Percentiles rank a stretch among this genome's conserved stretches.
Conservation (phyloP, 768 basidiomycete species). For the Hygrophorus pudorinus region DNA sequence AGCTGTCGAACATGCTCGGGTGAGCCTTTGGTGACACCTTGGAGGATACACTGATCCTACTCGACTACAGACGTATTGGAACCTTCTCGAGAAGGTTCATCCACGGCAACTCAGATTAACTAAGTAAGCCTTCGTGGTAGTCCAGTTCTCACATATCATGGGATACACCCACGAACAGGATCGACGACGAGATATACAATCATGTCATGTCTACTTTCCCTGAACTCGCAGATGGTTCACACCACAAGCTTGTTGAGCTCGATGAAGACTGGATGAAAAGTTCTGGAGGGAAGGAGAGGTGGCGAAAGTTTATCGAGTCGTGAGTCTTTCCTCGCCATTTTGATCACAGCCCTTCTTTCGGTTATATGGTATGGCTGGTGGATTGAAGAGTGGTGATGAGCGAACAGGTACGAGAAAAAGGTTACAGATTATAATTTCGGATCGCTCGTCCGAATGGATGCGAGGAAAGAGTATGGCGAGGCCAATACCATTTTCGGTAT, state of each 20-base stretch:
- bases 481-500: constrained; percentile 90
- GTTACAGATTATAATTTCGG: constrained; percentile 96
- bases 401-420: constrained; percentile 61
- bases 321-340: constrained; percentile 26
- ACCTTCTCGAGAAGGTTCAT: constrained; percentile 70
- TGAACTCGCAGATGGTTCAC: constrained; percentile 46
- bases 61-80: constrained; percentile 78
- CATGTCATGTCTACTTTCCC: constrained; percentile 74
- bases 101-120: constrained; percentile 76
- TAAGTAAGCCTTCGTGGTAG: constrained; percentile 41
- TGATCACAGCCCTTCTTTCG: neutral
- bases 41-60: neutral
- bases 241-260: constrained; percentile 43
- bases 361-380: no score
- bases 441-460: constrained; percentile 79
- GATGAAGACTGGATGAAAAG: constrained; percentile 95
- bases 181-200: constrained; percentile 88
- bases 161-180: constrained; percentile 25
- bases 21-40: neutral
- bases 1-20: constrained; percentile 95
- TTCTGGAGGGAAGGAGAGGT: constrained; percentile 73
- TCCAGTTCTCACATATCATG: constrained; percentile 3
- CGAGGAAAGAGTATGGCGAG: constrained; percentile 76
- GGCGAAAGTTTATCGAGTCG: constrained; percentile 81
- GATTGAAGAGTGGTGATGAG: neutral